Evolutionary conservation across 805 yeast genomes (phyloP).

Genomic region (Metschnikowia reukaufii): DNA sequence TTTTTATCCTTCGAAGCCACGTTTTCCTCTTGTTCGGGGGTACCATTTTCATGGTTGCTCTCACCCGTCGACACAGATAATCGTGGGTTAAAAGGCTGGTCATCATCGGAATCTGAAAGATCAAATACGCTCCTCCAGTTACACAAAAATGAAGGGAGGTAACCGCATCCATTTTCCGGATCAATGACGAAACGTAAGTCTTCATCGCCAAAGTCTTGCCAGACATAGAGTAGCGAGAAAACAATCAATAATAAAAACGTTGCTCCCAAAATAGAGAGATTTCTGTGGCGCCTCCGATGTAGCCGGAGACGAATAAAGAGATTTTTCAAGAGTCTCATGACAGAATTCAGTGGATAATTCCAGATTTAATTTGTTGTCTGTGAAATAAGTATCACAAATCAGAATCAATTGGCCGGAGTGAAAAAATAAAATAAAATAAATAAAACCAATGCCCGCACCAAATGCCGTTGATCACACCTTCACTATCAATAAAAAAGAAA

Average conservation of each 20-base stretch:
- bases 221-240: conserved; percentile 10
- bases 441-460: not conserved
- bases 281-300: conserved; percentile 19
- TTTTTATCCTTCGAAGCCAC: not conserved
- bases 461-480: not conserved
- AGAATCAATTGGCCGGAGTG: not conserved
- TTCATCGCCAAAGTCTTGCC: conserved; percentile 9
- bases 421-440: no score
- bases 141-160: conserved; percentile 16
- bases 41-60: not conserved
- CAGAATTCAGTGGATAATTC: not conserved
- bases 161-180: conserved; percentile 7
- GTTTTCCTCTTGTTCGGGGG: no score
- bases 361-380: not conserved
- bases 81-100: conserved; percentile 7
- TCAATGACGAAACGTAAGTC: conserved; percentile 5
- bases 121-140: not conserved
- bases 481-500: no score
- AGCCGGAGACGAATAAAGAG: conserved; percentile 16
- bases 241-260: conserved; percentile 7
- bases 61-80: not conserved
- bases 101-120: not conserved
- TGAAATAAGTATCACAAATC: not conserved
- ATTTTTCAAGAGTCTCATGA: conserved; percentile 13
- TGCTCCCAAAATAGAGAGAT: conserved; percentile 7